These are phyloP conservation scores for Leishmania major DNA, from an alignment of 208 protist species.

Conservation along the genomic window DNA sequence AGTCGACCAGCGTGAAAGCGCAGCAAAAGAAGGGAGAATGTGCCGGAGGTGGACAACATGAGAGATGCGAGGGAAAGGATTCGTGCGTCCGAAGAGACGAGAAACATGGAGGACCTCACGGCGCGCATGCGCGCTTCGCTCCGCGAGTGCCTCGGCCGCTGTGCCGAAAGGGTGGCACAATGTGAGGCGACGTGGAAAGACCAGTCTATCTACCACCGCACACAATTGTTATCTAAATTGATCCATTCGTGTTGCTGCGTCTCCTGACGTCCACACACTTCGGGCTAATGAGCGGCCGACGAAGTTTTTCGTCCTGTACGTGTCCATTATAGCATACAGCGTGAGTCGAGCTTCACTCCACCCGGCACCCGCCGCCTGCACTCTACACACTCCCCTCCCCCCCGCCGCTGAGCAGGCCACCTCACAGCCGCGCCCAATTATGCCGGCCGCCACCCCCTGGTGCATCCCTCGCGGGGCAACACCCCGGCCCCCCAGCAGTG, in stretches of 20 bases:
- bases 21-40: neutral
- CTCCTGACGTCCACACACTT: neutral
- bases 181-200: neutral
- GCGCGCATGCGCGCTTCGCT: neutral
- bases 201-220: neutral
- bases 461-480: too few relatives aligned
- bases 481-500: too few relatives aligned
- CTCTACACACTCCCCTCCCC: neutral
- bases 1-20: neutral
- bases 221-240: neutral
- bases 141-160: neutral
- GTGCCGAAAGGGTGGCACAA: neutral
- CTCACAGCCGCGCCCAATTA: neutral
- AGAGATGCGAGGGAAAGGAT: neutral
- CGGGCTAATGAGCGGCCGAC: conserved; percentile 1
- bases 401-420: too few relatives aligned
- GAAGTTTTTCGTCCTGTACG: neutral
- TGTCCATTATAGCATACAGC: neutral
- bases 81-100: neutral
- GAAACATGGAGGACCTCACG: neutral
- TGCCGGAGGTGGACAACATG: neutral
- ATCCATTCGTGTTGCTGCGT: neutral
- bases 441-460: neutral
- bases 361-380: too few relatives aligned
- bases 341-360: neutral